Percentiles rank a stretch among this genome's conserved stretches.
Evolutionary conservation across 1,284 basidiomycete species (phyloP).

Genomic region (Microbotryum lychnidis-dioicae): DNA sequence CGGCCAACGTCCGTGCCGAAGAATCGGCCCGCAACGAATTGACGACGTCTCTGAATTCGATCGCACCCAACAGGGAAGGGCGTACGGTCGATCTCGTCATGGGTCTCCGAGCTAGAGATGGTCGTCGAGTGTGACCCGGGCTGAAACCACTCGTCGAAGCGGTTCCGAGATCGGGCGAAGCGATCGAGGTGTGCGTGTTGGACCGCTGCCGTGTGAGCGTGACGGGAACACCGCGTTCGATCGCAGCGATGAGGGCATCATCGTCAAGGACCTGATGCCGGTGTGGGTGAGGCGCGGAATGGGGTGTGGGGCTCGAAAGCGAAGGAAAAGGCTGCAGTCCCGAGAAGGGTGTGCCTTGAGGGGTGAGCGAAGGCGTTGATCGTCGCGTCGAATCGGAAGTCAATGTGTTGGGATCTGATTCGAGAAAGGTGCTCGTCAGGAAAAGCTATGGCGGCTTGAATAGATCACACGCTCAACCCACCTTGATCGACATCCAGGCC

Average conservation of each 20-base stretch:
- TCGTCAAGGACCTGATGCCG: slow-evolving; percentile 1
- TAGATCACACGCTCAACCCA: background rate
- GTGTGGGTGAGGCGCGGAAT: slow-evolving; percentile 9
- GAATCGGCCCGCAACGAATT: slow-evolving; percentile 57
- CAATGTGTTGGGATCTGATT: slow-evolving; percentile 2
- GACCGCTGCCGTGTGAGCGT: background rate
- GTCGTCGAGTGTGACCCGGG: slow-evolving; percentile 6
- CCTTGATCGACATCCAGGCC: slow-evolving; percentile 14
- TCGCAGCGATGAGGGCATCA: slow-evolving; percentile 7
- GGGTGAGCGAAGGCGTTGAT: background rate
- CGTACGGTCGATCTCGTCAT: slow-evolving; percentile 14
- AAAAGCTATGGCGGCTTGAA: slow-evolving; percentile 6
- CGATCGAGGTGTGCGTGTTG: background rate
- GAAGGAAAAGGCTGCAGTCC: background rate
- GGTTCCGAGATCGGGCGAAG: background rate
- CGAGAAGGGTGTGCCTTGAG: too few relatives aligned
- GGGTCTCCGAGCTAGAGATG: slow-evolving; percentile 4
- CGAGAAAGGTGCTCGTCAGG: background rate
- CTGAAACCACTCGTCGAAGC: background rate
- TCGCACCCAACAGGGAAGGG: slow-evolving; percentile 72
- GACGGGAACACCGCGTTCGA: slow-evolving; percentile 3
- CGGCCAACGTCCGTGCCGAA: slow-evolving; percentile 20
- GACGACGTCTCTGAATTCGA: slow-evolving; percentile 87
- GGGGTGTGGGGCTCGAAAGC: background rate
- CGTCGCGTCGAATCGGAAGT: slow-evolving; percentile 10